Evolutionary conservation across 495 filamentous ascomycete genomes (phyloP).

Genomic region (Neurospora cerealis): DNA sequence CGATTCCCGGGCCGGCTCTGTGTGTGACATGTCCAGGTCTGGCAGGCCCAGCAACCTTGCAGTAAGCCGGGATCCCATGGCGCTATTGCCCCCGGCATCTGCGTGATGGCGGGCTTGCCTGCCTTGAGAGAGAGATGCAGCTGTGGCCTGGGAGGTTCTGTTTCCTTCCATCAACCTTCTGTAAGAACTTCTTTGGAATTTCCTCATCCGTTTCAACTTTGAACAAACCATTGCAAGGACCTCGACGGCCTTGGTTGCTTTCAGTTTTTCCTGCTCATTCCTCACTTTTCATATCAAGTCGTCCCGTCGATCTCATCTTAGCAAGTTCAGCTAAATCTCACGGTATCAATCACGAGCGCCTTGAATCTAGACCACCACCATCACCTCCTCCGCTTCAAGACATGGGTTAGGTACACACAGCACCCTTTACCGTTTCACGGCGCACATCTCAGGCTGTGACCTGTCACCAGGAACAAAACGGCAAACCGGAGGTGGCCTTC

Average conservation of each 20-base stretch:
- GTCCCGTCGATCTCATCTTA: background rate
- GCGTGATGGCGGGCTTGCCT: background rate
- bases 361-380: background rate
- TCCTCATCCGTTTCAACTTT: background rate
- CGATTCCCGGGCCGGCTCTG: background rate
- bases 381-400: background rate
- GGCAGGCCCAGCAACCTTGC: background rate
- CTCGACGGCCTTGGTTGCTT: background rate
- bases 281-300: background rate
- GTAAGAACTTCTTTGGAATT: background rate
- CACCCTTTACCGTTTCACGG: background rate
- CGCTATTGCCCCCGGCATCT: background rate
- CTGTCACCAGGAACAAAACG: background rate
- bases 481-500: background rate
- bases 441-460: background rate
- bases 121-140: background rate
- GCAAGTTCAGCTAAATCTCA: background rate
- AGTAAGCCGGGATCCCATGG: background rate
- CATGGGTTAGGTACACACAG: background rate
- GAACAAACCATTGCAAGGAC: background rate
- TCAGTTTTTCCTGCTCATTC: background rate
- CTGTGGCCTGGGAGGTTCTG: background rate
- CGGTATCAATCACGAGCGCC: background rate
- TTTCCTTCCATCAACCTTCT: background rate
- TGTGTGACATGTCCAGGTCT: background rate